phyloP scores from a whole-genome alignment of 495 filamentous ascomycete genomes.

The Trichoderma parareesei region DNA sequence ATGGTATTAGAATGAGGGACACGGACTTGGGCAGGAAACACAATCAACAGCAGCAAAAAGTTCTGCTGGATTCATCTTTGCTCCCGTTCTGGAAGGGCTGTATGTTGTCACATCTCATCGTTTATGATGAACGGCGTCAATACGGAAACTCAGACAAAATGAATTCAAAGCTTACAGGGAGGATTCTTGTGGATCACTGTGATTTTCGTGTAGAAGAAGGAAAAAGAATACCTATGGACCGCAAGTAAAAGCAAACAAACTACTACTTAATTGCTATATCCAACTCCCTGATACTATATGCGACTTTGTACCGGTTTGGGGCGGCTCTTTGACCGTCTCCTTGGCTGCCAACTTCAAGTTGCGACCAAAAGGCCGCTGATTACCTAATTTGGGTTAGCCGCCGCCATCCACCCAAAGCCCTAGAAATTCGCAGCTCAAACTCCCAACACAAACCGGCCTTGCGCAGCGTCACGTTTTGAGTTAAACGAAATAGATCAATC shows the following conservation, averaged over 20 bases:
- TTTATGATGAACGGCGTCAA: constrained; percentile 14
- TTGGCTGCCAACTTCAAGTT: neutral
- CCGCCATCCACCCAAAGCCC: constrained; percentile 9
- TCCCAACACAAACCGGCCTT: constrained; percentile 9
- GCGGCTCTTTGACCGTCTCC: no score
- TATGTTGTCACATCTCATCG: constrained; percentile 15
- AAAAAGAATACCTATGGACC: neutral
- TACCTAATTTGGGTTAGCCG: constrained; percentile 11
- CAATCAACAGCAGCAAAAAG: constrained; percentile 10
- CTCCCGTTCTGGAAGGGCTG: constrained; percentile 14
- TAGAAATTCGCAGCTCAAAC: constrained; percentile 12
- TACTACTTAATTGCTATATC: neutral
- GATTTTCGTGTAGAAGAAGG: constrained; percentile 5
- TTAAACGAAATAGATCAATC: neutral
- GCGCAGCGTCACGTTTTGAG: constrained; percentile 3
- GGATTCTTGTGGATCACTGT: constrained; percentile 10
- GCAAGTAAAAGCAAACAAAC: constrained; percentile 7
- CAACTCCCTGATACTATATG: neutral
- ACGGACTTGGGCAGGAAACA: constrained; percentile 7
- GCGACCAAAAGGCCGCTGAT: neutral
- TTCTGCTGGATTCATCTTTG: constrained; percentile 8
- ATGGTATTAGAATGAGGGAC: constrained; percentile 11
- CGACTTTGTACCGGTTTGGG: neutral
- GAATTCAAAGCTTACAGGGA: constrained; percentile 13
- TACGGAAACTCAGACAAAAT: constrained; percentile 14